A percentile compares a stretch with the other conserved stretches of the same genome.
These are phyloP conservation scores for Solanum chiquidenum DNA, from an alignment of 257 asterid genomes.

Conservation along the genomic window DNA sequence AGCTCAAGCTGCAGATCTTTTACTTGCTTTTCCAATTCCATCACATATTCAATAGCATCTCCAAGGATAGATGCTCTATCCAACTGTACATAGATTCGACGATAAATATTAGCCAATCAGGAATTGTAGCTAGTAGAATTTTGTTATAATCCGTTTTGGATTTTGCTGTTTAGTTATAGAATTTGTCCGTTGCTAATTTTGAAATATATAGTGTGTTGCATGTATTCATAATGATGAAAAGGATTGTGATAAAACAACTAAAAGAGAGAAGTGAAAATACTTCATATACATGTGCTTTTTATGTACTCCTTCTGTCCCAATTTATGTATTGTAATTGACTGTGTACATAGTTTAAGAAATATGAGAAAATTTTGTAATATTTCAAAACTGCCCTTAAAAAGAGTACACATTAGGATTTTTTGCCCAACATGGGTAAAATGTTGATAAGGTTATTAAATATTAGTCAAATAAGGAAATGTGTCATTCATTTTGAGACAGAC, in stretches of 20 bases:
- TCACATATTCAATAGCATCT: constrained; percentile 78
- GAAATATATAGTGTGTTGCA: not conserved
- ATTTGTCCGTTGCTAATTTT: not conserved
- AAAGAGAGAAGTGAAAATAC: not conserved
- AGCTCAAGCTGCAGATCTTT: constrained; percentile 62
- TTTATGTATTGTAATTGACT: too few species aligned
- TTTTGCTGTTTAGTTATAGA: not conserved
- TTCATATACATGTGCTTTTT: not conserved
- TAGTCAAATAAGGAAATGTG: too few species aligned
- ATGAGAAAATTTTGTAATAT: not conserved
- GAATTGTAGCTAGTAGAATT: not conserved
- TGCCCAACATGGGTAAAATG: not conserved
- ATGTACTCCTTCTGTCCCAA: not conserved
- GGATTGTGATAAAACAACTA: not conserved
- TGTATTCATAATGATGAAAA: not conserved
- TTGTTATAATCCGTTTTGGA: not conserved
- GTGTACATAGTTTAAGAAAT: not conserved
- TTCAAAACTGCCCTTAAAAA: not conserved
- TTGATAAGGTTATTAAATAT: not conserved
- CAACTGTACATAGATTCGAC: constrained; percentile 25
- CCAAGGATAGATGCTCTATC: constrained; percentile 90
- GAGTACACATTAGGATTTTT: not conserved
- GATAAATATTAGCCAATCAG: not conserved
- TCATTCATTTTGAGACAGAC: not conserved
- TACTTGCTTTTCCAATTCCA: constrained; percentile 58